Percentiles rank a stretch among this genome's conserved stretches.
Conservation (phyloP, 169 alveolate genomes). For the Plasmodium reichenowi region DNA sequence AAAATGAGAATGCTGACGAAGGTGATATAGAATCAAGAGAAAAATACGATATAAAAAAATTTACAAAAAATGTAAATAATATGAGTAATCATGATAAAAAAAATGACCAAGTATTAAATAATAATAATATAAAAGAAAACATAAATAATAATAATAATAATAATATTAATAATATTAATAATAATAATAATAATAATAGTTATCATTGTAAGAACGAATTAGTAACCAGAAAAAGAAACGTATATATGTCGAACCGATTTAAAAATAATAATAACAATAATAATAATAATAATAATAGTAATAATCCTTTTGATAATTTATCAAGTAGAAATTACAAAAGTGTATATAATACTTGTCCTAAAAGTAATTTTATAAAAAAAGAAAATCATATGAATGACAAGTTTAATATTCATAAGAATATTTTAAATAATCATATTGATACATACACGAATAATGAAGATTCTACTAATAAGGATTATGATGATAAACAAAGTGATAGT, state of each 20-base stretch:
- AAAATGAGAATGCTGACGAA: not conserved
- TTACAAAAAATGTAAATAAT: not conserved
- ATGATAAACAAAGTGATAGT: too few species aligned
- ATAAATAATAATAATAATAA: not conserved
- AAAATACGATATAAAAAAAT: not conserved
- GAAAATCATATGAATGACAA: too few species aligned
- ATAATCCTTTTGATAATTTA: too few species aligned
- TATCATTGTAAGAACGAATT: not conserved
- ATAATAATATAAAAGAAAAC: not conserved
- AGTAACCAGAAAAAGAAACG: not conserved
- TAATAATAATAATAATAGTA: not conserved
- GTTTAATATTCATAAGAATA: too few species aligned
- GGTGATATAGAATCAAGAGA: not conserved
- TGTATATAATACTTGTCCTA: too few species aligned
- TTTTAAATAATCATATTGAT: too few species aligned
- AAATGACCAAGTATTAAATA: not conserved
- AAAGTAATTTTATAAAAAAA: too few species aligned
- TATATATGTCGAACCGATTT: not conserved
- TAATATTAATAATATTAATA: not conserved
- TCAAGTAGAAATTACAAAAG: too few species aligned
- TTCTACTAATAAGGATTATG: too few species aligned
- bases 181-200: constrained; percentile 1
- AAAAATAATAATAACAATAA: not conserved
- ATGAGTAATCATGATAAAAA: not conserved
- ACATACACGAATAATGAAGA: too few species aligned